Percentiles rank a stretch among this genome's conserved stretches.
These are phyloP conservation scores for Alternaria sp. DNA, from an alignment of 2,329 filamentous ascomycete species.

Conservation along the genomic window DNA sequence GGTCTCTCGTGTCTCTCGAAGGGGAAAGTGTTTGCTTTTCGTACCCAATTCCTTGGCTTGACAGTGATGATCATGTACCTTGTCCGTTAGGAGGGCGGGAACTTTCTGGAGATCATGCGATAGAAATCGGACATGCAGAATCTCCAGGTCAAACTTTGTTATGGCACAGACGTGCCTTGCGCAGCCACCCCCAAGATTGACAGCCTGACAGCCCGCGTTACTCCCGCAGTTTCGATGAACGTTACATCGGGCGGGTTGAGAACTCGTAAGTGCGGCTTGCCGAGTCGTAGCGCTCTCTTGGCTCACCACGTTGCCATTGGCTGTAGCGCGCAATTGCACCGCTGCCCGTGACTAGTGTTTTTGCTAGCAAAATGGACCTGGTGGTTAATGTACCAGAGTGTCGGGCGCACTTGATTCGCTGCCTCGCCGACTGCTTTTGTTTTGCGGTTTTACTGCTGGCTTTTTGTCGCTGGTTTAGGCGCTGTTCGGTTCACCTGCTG, in stretches of 20 bases:
- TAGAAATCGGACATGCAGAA: constrained; percentile 6
- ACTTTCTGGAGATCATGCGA: constrained; percentile 8
- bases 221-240: constrained; percentile 16
- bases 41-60: constrained; percentile 1
- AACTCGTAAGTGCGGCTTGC: constrained; percentile 7
- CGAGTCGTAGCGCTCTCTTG: constrained; percentile 3
- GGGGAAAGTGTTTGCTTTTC: constrained; percentile 2
- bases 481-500: constrained; percentile 15
- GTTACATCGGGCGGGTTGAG: constrained; percentile 18
- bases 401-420: constrained; percentile 22
- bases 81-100: constrained; percentile 6
- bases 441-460: constrained; percentile 4
- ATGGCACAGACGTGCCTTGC: constrained; percentile 4
- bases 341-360: constrained; percentile 15
- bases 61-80: constrained; percentile 7
- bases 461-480: constrained; percentile 6
- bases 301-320: constrained; percentile 17
- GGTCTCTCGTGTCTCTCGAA: background rate
- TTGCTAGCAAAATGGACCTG: constrained; percentile 7
- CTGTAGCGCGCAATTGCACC: constrained; percentile 17
- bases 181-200: constrained; percentile 10
- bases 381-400: constrained; percentile 19
- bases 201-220: constrained; percentile 15
- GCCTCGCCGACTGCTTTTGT: constrained; percentile 23
- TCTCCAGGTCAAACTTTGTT: constrained; percentile 1